phyloP scores from a whole-genome alignment of 106 monocot genomes.

The Cymbidium sinense region DNA sequence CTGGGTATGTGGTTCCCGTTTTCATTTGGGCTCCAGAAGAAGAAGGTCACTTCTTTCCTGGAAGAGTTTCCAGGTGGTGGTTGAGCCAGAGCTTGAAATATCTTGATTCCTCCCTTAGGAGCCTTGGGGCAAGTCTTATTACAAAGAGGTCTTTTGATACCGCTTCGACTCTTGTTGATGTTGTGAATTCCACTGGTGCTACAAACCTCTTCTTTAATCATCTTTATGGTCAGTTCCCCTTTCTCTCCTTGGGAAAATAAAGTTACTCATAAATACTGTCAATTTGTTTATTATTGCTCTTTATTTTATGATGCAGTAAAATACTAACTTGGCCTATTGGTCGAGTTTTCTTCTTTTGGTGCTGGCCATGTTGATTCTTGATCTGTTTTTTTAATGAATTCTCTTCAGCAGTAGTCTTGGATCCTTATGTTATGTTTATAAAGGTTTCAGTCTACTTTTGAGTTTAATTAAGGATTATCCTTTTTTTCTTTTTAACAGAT shows the following conservation, averaged over 20 bases:
- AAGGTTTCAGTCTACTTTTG: no score
- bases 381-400: no score
- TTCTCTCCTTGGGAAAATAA: neutral
- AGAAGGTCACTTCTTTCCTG: conserved; percentile 75
- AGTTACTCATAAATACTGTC: neutral
- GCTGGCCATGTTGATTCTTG: no score
- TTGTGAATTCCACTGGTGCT: conserved; percentile 54
- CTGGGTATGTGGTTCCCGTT: conserved; percentile 54
- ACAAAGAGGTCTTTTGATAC: conserved; percentile 74
- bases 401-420: neutral
- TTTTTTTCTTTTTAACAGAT: no score
- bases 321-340: no score
- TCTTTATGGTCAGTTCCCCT: conserved; percentile 59
- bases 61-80: conserved; percentile 96
- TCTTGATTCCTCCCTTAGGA: conserved; percentile 60
- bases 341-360: no score
- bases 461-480: no score
- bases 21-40: conserved; percentile 92
- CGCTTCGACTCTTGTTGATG: conserved; percentile 42
- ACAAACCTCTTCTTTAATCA: conserved; percentile 78
- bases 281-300: neutral
- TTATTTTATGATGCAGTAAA: neutral
- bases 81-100: conserved; percentile 65
- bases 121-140: conserved; percentile 56
- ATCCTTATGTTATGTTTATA: neutral